Percentiles rank a stretch among this genome's conserved stretches.
Conservation (phyloP, 2,329 filamentous ascomycete genomes). For the Lasiodiplodia sp. region DNA sequence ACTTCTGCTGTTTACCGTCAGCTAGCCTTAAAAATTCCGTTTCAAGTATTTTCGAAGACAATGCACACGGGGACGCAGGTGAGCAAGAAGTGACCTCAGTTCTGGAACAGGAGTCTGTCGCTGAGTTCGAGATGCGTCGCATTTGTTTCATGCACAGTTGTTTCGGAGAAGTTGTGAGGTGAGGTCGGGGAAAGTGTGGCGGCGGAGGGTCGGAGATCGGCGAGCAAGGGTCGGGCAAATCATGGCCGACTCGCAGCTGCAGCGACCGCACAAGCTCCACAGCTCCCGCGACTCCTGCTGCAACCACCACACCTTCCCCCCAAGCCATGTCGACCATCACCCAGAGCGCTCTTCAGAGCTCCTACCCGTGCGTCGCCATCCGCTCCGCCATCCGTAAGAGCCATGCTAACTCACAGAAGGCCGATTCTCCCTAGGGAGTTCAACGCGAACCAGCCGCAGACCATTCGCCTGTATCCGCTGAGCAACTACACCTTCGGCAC, state of each 20-base stretch:
- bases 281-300: slow-evolving; percentile 15
- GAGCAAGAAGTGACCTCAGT: not conserved
- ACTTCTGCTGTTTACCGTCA: no score
- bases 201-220: not conserved
- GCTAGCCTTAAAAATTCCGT: no score
- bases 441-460: slow-evolving; percentile 86
- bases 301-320: not conserved
- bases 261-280: slow-evolving; percentile 7
- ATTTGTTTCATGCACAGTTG: not conserved
- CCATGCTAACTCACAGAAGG: slow-evolving; percentile 43
- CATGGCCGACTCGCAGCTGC: not conserved
- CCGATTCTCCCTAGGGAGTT: slow-evolving; percentile 83
- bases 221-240: slow-evolving; percentile 1
- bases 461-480: slow-evolving; percentile 89
- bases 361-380: slow-evolving; percentile 62
- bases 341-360: slow-evolving; percentile 76
- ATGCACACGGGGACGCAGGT: no score
- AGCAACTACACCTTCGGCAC: slow-evolving; percentile 99
- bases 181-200: not conserved
- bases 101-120: not conserved
- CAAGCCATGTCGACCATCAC: slow-evolving; percentile 81
- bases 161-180: not conserved
- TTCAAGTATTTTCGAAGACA: no score
- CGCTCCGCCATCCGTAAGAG: slow-evolving; percentile 11
- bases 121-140: not conserved